These are phyloP conservation scores for Beauveria sp. DNA, from an alignment of 2,329 filamentous ascomycete species.

Conservation along the genomic window DNA sequence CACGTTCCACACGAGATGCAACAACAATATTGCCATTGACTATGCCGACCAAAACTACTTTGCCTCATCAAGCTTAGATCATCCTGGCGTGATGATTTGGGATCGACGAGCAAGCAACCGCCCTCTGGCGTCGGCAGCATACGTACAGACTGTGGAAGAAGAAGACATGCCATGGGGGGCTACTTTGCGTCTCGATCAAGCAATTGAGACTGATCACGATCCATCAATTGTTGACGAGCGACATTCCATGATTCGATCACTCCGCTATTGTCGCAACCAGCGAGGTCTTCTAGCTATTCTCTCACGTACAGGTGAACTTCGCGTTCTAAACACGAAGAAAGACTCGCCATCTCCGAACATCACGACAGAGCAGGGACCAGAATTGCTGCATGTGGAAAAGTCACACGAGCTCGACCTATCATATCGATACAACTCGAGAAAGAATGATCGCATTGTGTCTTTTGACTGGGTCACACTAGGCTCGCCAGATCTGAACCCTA, in stretches of 20 bases:
- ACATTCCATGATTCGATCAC: constrained; percentile 52
- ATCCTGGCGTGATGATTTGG: constrained; percentile 70
- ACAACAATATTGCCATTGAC: constrained; percentile 69
- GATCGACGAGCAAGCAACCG: constrained; percentile 59
- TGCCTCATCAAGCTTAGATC: constrained; percentile 68
- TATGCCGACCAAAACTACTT: constrained; percentile 78
- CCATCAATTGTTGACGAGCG: constrained; percentile 45
- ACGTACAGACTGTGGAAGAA: constrained; percentile 51
- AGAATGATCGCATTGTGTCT: constrained; percentile 55
- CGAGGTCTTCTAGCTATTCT: constrained; percentile 54
- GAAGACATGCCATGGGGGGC: constrained; percentile 57
- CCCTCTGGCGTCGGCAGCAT: constrained; percentile 42
- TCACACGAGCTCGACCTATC: constrained; percentile 56
- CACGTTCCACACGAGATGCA: constrained; percentile 58
- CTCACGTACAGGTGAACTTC: constrained; percentile 55
- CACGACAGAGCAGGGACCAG: constrained; percentile 41
- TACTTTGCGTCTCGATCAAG: constrained; percentile 48
- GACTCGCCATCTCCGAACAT: constrained; percentile 37
- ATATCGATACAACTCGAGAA: constrained; percentile 42
- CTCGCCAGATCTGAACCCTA: constrained; percentile 46
- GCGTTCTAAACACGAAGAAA: constrained; percentile 50
- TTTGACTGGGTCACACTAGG: constrained; percentile 60
- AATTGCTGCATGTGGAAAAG: constrained; percentile 50
- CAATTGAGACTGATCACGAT: constrained; percentile 47
- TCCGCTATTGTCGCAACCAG: constrained; percentile 56